Evolutionary conservation across 139 green algal genomes (phyloP).

Genomic region (Chlorella sorokiniana): DNA sequence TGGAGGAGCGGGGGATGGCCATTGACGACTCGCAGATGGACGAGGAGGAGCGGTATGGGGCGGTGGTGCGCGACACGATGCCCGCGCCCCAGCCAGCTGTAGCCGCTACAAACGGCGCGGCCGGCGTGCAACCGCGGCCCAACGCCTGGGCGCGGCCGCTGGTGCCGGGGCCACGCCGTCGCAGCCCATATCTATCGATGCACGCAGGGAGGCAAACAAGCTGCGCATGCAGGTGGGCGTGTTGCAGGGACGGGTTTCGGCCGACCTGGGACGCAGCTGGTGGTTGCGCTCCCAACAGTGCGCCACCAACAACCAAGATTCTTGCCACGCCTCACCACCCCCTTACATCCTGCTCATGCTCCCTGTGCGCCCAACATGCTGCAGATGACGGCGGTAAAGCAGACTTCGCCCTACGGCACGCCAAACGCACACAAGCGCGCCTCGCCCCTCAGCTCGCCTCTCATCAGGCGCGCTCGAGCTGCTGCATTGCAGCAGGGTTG

Average conservation of each 20-base stretch:
- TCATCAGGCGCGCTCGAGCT: conserved; percentile 36
- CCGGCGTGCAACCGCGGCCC: neutral
- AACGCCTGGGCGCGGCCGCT: conserved; percentile 23
- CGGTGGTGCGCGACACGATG: conserved; percentile 51
- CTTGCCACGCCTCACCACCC: too few relatives aligned
- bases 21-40: conserved; percentile 75
- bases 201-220: conserved; percentile 45
- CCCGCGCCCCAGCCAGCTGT: neutral
- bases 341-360: neutral
- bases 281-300: too few relatives aligned
- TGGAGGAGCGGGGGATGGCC: conserved; percentile 78
- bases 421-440: conserved; percentile 38
- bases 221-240: conserved; percentile 34
- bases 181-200: conserved; percentile 36
- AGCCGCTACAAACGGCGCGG: neutral
- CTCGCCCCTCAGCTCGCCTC: conserved; percentile 43
- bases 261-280: neutral
- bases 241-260: neutral
- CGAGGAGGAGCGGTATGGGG: conserved; percentile 86
- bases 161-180: conserved; percentile 24
- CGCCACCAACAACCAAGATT: too few relatives aligned
- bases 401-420: conserved; percentile 56
- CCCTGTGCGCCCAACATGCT: neutral
- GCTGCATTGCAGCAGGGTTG: too few relatives aligned
- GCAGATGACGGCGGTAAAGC: conserved; percentile 41